Evolutionary conservation across 352 stramenopile genomes (phyloP), one percentile per base, ranked within the genome.

Genomic region (Pythium periplocum): DNA sequence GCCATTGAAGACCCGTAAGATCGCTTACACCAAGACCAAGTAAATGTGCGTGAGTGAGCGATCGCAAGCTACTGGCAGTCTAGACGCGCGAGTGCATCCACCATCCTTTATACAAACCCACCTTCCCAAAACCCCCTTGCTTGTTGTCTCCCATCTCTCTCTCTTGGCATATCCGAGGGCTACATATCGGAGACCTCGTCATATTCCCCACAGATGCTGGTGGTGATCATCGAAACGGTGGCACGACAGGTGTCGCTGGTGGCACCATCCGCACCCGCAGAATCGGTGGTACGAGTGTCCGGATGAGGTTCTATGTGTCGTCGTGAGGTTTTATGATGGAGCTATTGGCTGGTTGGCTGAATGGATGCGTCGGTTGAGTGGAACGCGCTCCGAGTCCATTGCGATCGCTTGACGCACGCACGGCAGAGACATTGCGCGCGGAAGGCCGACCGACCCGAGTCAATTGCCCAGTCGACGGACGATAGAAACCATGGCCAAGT

Each of bases 1-100:
- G 51, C 85, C 94, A 37, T 79, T 98, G 59, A 99, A 99, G 95
- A 98, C 94, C 64, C 83, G 96, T 75, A 97, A 98, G 86, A 98
- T 99, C 69, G 86, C 86, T 43, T 99, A 99, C 81, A 87, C 96
- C 66, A 98, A 98, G 77, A 26, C 17, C 17, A 26, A 26, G 17
- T 26, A 26, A 26, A 26, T 26, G 17, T 26, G 17, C 17, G 17
- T 26, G 17, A 26, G 17, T 26, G 17, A 26, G 17, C 17, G 17
- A 26, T 26, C 17, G 17, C 17, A 26, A 26, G 17, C 17, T 26
- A 26, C 17, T 66, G 59, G 59, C 59, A 44, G 53, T 61, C 47
- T 66, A 66, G 58, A 65, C 49, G 57, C 57, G 50, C 52, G 17
- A 26, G 17, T 26, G 17, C 50, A 49, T 59, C 43, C 9, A 48